Percentiles rank a stretch among this genome's conserved stretches.
Conservation (phyloP, 495 filamentous ascomycete species). For the Trichoderma gamsii region DNA sequence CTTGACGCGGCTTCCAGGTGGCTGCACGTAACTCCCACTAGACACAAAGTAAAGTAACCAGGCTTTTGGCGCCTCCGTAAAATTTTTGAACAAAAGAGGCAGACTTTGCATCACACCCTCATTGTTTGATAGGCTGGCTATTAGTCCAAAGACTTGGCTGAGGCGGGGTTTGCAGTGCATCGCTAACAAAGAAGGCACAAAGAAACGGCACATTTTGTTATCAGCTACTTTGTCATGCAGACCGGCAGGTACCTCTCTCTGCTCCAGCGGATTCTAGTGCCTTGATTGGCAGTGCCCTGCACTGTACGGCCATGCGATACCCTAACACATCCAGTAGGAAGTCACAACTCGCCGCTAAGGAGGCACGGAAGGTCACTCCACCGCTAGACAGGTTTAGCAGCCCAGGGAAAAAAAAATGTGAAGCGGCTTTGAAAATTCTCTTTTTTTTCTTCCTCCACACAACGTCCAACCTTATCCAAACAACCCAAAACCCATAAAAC, state of each 20-base stretch:
- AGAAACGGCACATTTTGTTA: background rate
- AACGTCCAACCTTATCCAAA: constrained; percentile 14
- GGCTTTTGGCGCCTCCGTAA: background rate
- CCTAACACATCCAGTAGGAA: constrained; percentile 8
- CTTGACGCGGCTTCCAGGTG: background rate
- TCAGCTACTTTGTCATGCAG: background rate
- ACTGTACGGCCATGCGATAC: background rate
- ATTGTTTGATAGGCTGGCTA: background rate
- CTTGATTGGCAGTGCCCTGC: background rate
- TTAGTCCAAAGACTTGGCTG: background rate
- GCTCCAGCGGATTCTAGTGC: background rate
- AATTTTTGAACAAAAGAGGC: background rate
- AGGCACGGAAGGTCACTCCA: constrained; percentile 15
- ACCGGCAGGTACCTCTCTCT: background rate
- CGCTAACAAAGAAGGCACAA: background rate
- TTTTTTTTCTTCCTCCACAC: constrained; percentile 14
- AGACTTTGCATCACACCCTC: constrained; percentile 14
- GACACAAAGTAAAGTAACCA: background rate
- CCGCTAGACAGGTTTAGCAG: constrained; percentile 15
- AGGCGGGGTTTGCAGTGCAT: background rate
- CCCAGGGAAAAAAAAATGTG: constrained; percentile 15
- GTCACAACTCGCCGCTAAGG: constrained; percentile 13
- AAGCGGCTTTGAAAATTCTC: constrained; percentile 15
- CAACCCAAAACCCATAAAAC: constrained; percentile 14
- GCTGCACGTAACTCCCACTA: background rate